A percentile compares a stretch with the other conserved stretches of the same genome.
phyloP scores from a whole-genome alignment of 345 rosid genomes.

The Conringia planisiliqua region DNA sequence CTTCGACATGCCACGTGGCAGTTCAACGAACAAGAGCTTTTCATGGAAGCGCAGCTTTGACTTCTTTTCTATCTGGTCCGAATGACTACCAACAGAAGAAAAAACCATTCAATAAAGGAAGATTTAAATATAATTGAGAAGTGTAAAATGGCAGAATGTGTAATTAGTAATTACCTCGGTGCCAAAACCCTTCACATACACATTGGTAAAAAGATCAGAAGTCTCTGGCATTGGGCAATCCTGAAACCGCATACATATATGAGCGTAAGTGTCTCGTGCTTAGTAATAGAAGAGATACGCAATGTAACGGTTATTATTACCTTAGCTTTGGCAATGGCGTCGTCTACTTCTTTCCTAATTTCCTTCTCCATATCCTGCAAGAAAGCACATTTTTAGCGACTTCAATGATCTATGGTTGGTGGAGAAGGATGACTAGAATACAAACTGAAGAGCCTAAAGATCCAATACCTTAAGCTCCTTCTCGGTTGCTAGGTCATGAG shows the following conservation, averaged over 20 bases:
- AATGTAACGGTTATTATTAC: constrained; percentile 28
- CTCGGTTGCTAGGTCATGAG: constrained; percentile 88
- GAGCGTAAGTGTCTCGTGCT: background rate
- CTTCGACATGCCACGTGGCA: background rate
- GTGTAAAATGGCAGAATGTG: background rate
- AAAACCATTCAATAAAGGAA: background rate
- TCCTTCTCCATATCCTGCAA: constrained; percentile 90
- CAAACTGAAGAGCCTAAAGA: background rate
- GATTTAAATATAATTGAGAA: background rate
- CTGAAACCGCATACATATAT: constrained; percentile 41
- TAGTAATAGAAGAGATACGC: background rate
- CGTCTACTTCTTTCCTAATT: constrained; percentile 84
- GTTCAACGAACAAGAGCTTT: constrained; percentile 11
- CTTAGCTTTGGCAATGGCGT: constrained; percentile 96
- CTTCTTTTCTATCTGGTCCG: constrained; percentile 92
- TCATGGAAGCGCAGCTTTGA: constrained; percentile 66
- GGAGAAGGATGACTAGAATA: background rate
- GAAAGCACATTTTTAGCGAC: background rate
- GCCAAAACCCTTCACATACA: constrained; percentile 73
- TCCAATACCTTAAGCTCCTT: constrained; percentile 83
- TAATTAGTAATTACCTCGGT: constrained; percentile 54
- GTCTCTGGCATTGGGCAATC: constrained; percentile 96
- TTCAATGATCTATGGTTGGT: background rate
- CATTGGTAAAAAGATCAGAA: constrained; percentile 77
- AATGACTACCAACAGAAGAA: constrained; percentile 46